These are phyloP conservation scores for Colletotrichum cereale DNA, from an alignment of 2,329 filamentous ascomycete species.

Conservation along the genomic window DNA sequence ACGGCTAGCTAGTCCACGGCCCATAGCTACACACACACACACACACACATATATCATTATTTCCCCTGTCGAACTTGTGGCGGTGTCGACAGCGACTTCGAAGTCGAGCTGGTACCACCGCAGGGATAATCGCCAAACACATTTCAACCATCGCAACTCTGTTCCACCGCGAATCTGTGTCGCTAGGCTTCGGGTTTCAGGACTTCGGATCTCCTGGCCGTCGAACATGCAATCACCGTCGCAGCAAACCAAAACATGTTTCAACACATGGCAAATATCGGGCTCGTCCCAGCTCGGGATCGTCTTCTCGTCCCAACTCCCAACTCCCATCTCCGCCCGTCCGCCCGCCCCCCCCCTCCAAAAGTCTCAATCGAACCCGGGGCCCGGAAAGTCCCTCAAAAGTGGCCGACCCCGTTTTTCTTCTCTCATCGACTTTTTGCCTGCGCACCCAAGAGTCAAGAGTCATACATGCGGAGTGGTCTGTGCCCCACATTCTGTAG, in stretches of 20 bases:
- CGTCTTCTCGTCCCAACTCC: constrained; percentile 30
- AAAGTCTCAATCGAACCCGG: not conserved
- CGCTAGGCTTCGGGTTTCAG: constrained; percentile 14
- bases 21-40: constrained; percentile 30
- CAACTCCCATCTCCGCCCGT: no score
- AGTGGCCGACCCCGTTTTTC: not conserved
- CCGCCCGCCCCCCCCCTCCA: no score
- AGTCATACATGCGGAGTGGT: constrained; percentile 13
- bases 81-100: not conserved
- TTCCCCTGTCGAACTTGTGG: constrained; percentile 21
- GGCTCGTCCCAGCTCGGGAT: constrained; percentile 26
- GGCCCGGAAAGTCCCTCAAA: constrained; percentile 23
- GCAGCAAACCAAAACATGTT: constrained; percentile 28
- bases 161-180: not conserved
- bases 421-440: not conserved
- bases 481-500: constrained; percentile 25
- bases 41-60: constrained; percentile 25
- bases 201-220: not conserved
- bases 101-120: constrained; percentile 3
- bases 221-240: constrained; percentile 1
- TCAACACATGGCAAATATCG: constrained; percentile 24
- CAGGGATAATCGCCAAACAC: constrained; percentile 21
- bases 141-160: not conserved
- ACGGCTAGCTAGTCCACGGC: constrained; percentile 40
- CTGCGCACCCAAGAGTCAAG: constrained; percentile 16